phyloP scores from a whole-genome alignment of 768 basidiomycete species.

The Lentinula raphanica region DNA sequence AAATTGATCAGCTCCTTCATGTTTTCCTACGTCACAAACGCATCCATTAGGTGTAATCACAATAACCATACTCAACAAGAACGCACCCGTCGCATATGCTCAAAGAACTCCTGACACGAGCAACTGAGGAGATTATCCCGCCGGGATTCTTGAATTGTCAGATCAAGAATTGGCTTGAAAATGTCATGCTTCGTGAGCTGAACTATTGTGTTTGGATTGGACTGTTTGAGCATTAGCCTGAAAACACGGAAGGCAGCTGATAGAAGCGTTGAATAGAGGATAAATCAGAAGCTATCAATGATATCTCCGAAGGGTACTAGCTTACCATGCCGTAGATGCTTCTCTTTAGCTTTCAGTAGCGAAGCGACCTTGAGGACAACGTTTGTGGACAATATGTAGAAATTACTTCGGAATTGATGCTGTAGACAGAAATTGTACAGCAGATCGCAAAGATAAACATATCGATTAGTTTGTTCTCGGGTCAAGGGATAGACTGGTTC shows the following conservation, averaged over 20 bases:
- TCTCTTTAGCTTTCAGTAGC: conserved; percentile 78
- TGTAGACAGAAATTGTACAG: conserved; percentile 83
- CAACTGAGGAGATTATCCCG: conserved; percentile 92
- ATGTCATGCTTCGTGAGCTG: conserved; percentile 84
- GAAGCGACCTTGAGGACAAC: conserved; percentile 71
- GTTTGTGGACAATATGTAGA: conserved; percentile 78
- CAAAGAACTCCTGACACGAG: conserved; percentile 94
- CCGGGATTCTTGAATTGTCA: conserved; percentile 76
- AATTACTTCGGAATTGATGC: conserved; percentile 89
- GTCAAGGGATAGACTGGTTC: conserved; percentile 52
- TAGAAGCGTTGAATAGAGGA: conserved; percentile 9
- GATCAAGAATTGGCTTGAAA: conserved; percentile 74
- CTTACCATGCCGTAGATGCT: conserved; percentile 88
- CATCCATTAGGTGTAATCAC: not conserved
- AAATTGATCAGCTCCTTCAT: conserved; percentile 79
- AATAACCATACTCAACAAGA: not conserved
- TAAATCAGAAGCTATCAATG: conserved; percentile 12
- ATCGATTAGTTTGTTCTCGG: conserved; percentile 77
- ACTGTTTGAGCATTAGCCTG: conserved; percentile 75
- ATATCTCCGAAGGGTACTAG: not conserved
- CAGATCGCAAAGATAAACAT: conserved; percentile 86
- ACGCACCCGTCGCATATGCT: conserved; percentile 79
- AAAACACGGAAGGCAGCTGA: conserved; percentile 91
- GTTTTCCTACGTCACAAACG: conserved; percentile 59
- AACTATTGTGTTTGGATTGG: conserved; percentile 67